Evolutionary conservation across 163 green algal genomes (phyloP).

Genomic region (Coccomyxa subellipsoidea): DNA sequence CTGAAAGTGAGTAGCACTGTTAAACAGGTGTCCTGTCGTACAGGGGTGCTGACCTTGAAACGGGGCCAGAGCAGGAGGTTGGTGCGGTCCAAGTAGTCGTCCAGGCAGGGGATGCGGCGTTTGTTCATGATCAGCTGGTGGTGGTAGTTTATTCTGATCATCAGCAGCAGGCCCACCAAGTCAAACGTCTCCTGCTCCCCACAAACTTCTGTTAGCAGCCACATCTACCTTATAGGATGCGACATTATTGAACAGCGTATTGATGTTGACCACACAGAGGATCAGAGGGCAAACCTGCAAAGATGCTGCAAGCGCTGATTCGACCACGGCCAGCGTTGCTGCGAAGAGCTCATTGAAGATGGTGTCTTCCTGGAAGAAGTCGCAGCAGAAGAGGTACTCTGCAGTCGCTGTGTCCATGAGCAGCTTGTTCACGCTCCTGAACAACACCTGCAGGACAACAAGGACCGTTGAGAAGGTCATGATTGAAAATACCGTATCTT

Average conservation of each 20-base stretch:
- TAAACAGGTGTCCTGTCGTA: too few relatives aligned
- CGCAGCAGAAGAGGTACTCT: conserved; percentile 94
- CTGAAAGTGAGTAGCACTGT: too few relatives aligned
- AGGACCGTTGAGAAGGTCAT: too few relatives aligned
- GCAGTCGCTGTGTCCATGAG: conserved; percentile 92
- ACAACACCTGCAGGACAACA: conserved; percentile 62
- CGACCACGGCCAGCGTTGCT: conserved; percentile 75
- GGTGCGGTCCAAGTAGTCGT: conserved; percentile 89
- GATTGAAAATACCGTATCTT: too few relatives aligned
- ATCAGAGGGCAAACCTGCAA: conserved; percentile 44
- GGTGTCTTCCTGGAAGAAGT: conserved; percentile 83
- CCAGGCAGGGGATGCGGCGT: conserved; percentile 79
- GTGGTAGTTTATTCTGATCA: conserved; percentile 88
- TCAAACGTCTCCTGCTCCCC: conserved; percentile 67
- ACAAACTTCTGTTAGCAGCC: background rate
- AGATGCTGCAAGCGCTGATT: conserved; percentile 58
- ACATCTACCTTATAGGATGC: too few relatives aligned
- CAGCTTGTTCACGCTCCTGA: conserved; percentile 90
- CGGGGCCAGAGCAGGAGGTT: conserved; percentile 92
- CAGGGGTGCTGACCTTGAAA: conserved; percentile 72
- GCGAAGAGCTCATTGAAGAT: conserved; percentile 77
- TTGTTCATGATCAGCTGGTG: conserved; percentile 80
- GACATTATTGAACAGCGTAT: too few relatives aligned
- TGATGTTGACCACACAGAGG: background rate
- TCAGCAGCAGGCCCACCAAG: conserved; percentile 84